Percentiles rank a stretch among this genome's conserved stretches.
Evolutionary conservation across 805 yeast species (phyloP).

Genomic region (Pichia pseudocactophila): DNA sequence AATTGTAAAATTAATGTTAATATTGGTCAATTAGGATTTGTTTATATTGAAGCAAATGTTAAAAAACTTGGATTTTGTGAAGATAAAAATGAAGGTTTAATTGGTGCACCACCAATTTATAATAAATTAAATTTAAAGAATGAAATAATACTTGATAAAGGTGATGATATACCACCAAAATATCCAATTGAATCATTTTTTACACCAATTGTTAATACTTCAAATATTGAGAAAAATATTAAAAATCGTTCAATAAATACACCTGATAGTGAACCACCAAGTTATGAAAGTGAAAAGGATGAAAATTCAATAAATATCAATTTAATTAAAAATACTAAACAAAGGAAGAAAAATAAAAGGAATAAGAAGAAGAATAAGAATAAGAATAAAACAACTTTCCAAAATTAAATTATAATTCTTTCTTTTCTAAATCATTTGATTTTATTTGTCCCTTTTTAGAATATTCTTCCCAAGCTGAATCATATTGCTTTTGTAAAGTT

Average conservation of each 20-base stretch:
- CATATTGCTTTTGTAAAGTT: conserved; percentile 35
- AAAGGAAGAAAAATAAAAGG: conserved; percentile 18
- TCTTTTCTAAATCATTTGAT: background rate
- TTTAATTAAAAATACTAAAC: conserved; percentile 13
- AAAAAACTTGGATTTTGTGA: conserved; percentile 50
- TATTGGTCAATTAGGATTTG: conserved; percentile 86
- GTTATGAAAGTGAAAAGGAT: conserved; percentile 17
- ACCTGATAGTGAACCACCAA: conserved; percentile 24
- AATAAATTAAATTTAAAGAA: conserved; percentile 20
- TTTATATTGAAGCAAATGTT: conserved; percentile 79
- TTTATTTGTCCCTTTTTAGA: conserved; percentile 22
- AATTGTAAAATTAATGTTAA: conserved; percentile 46
- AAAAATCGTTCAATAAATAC: too few species aligned
- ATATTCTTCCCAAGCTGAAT: conserved; percentile 34
- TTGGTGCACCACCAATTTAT: conserved; percentile 33
- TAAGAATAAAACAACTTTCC: conserved; percentile 15
- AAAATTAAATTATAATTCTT: conserved; percentile 8
- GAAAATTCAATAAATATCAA: background rate
- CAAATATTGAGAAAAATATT: background rate
- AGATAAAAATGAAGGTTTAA: conserved; percentile 32
- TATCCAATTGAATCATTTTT: conserved; percentile 59
- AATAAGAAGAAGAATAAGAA: conserved; percentile 19
- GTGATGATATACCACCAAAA: conserved; percentile 64
- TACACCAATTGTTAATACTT: conserved; percentile 29
- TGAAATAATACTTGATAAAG: conserved; percentile 57